Percentiles rank a stretch among this genome's conserved stretches.
Evolutionary conservation across 2,329 filamentous ascomycete genomes (phyloP).

Genomic region (Penicillium sp.): DNA sequence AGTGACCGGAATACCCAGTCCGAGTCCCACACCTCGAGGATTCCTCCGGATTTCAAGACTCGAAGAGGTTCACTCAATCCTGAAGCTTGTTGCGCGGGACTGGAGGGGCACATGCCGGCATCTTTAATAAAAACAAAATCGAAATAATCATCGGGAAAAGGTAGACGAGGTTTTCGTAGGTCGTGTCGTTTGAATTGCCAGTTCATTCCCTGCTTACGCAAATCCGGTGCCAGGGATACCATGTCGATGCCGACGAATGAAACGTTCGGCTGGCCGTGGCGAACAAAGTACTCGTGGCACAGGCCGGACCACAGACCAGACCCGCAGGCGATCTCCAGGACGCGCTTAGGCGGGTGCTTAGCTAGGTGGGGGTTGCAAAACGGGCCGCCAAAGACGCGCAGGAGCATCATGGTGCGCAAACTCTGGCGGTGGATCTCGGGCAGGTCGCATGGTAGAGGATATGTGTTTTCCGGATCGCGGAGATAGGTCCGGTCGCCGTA

Average conservation of each 20-base stretch:
- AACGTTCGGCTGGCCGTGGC: conserved; percentile 63
- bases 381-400: conserved; percentile 74
- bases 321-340: conserved; percentile 84
- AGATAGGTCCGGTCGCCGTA: conserved; percentile 80
- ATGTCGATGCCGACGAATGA: conserved; percentile 81
- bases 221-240: conserved; percentile 63
- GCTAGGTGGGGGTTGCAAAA: conserved; percentile 66
- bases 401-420: conserved; percentile 73
- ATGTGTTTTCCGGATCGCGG: conserved; percentile 65
- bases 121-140: conserved; percentile 89
- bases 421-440: conserved; percentile 83
- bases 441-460: conserved; percentile 85
- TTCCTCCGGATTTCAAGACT: conserved; percentile 70
- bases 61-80: conserved; percentile 72
- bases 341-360: conserved; percentile 65
- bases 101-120: conserved; percentile 62
- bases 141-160: conserved; percentile 74
- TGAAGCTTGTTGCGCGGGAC: conserved; percentile 50
- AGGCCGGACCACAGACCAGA: conserved; percentile 85
- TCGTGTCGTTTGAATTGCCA: conserved; percentile 91
- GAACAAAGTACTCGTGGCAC: conserved; percentile 74
- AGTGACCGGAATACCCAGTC: conserved; percentile 81
- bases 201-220: conserved; percentile 68
- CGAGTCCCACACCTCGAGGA: conserved; percentile 83
- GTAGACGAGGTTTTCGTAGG: conserved; percentile 67